These are phyloP conservation scores for Hypoxylon sp. DNA, from an alignment of 2,329 filamentous ascomycete species.

Conservation along the genomic window DNA sequence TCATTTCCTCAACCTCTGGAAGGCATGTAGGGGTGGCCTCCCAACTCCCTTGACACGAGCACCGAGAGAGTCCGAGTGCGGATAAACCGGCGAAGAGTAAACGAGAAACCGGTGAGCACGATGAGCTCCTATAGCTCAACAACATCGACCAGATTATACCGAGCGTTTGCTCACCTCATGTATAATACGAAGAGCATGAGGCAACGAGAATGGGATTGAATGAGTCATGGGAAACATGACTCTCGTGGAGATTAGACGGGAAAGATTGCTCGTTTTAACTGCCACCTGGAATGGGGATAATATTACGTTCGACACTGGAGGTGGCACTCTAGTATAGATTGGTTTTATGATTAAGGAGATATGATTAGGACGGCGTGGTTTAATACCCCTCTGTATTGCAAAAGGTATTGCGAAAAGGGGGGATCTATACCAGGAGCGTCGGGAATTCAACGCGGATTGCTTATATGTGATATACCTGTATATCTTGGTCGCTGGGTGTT, in stretches of 20 bases:
- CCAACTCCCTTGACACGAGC: background rate
- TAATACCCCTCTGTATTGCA: conserved; percentile 43
- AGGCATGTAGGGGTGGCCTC: conserved; percentile 58
- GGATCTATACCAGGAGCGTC: conserved; percentile 39
- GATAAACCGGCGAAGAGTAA: conserved; percentile 10
- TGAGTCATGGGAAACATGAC: conserved; percentile 37
- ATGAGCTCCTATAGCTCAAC: conserved; percentile 2
- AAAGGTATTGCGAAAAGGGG: conserved; percentile 35
- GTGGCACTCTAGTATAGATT: conserved; percentile 33
- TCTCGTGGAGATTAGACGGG: conserved; percentile 36
- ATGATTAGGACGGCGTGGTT: conserved; percentile 27
- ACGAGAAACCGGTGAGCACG: background rate
- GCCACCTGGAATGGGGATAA: conserved; percentile 41
- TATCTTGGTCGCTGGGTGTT: conserved; percentile 28
- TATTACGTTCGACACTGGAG: conserved; percentile 36
- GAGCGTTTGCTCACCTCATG: conserved; percentile 12
- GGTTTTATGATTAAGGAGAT: conserved; percentile 32
- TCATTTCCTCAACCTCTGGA: conserved; percentile 69
- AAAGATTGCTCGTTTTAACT: conserved; percentile 46
- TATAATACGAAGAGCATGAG: conserved; percentile 34
- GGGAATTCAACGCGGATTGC: conserved; percentile 30
- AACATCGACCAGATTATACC: background rate
- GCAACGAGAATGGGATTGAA: conserved; percentile 38
- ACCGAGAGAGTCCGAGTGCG: background rate
- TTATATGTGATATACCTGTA: conserved; percentile 38